Evolutionary conservation across 805 yeast species (phyloP), one percentile per base, ranked within the genome.

Genomic region (Cyberlindnera meyerae): DNA sequence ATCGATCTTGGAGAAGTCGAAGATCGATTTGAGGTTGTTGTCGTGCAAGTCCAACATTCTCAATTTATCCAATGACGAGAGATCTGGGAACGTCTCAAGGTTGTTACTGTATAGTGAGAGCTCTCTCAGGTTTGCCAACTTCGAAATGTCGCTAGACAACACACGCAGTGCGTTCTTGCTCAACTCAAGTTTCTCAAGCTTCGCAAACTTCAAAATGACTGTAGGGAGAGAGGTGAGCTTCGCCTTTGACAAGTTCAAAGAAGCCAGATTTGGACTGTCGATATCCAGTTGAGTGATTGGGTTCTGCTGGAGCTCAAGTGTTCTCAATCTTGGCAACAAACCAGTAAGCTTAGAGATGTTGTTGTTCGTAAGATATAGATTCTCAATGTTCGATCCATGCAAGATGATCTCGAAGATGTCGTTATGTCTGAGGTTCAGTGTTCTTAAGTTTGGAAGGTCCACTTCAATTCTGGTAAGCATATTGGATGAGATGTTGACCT

Each of bases 131-230:
- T 70, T 75, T 18, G 64, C 60, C 48, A 90, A 68, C 4, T 60
- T 54, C 2, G 80, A 76, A 18, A 93, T 70, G 34, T 79, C 81
- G 8, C 28, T 16, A 0, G 97, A 96, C 15, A 93, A 60, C 12
- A 76, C 69, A 8, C 83, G 83, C 47, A 93, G 66, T 53, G 84
- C 93, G 54, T 93, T 93, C 49, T 80, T 77, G 59, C 87, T 93
- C 44, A 93, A 61, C 20, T 77, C 77, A 45, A 93, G 61, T 41
- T 76, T 82, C 48, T 84, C 94, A 35, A 88, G 63, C 41, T 75
- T 73, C 0, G 83, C 75, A 28, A 88, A 66, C 7, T 68, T 58
- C 29, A 88, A 68, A 40, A 88, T 75, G 13, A 72, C 74, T 7
- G 74, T 68, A 1, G 89, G 81, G 20, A 93, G 65, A 6, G 84